Evolutionary conservation across 176 grass and related monocot species (phyloP).

Genomic region (Cymbopogon citratus): DNA sequence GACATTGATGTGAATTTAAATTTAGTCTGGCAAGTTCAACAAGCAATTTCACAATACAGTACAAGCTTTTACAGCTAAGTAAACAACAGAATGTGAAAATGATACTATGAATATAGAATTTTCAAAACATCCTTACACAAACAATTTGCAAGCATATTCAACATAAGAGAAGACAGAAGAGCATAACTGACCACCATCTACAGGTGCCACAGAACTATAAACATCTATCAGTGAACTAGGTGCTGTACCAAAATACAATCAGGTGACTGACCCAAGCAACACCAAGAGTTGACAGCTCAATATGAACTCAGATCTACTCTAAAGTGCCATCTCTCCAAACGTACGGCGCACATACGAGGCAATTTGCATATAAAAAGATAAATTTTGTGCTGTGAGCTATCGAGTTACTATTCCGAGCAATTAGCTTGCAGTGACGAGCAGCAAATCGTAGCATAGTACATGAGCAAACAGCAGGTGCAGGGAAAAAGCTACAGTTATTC

Average conservation of each 20-base stretch:
- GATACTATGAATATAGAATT: not conserved
- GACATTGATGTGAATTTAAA: too few species aligned
- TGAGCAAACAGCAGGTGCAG: too few species aligned
- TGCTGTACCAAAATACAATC: not conserved
- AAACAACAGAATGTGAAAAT: not conserved
- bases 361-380: not conserved
- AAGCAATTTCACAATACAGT: not conserved
- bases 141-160: not conserved
- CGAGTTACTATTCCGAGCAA: not conserved
- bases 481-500: not conserved
- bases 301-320: not conserved
- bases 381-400: not conserved
- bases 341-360: not conserved
- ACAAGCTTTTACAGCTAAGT: not conserved
- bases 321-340: too few species aligned
- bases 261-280: not conserved
- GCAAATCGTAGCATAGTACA: not conserved
- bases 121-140: not conserved
- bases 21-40: too few species aligned
- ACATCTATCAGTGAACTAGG: not conserved
- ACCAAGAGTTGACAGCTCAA: not conserved
- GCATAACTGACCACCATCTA: not conserved
- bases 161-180: not conserved
- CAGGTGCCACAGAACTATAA: not conserved
- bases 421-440: not conserved